Conservation (phyloP, 2,329 filamentous ascomycete genomes). For the Ceratocystiopsis minuta region DNA sequence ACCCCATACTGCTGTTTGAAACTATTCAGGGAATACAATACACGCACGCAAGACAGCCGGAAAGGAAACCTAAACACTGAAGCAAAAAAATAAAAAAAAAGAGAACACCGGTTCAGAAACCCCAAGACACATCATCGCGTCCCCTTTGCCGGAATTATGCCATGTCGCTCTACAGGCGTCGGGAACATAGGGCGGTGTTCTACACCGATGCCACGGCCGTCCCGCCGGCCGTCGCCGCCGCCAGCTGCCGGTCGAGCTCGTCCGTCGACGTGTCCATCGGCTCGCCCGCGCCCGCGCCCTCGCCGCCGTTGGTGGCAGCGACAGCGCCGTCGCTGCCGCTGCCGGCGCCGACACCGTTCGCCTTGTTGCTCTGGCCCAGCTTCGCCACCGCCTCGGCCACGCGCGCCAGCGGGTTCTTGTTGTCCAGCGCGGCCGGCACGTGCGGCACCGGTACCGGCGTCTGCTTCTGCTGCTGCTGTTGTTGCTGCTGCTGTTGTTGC, state of each 20-base stretch:
- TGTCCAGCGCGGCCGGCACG: neutral
- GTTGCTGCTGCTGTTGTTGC: neutral
- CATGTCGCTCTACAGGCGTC: too few relatives aligned
- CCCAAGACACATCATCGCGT: too few relatives aligned
- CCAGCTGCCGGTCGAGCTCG: neutral
- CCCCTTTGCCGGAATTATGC: too few relatives aligned
- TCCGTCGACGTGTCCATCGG: conserved; percentile 5
- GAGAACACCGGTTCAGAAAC: too few relatives aligned
- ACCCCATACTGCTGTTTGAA: too few relatives aligned
- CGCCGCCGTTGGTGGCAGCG: neutral
- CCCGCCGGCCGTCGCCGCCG: too few relatives aligned
- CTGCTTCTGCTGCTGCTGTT: neutral
- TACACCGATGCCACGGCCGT: neutral
- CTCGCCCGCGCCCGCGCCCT: neutral
- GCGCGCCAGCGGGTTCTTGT: conserved; percentile 22
- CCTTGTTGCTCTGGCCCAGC: conserved; percentile 5
- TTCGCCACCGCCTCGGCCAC: conserved; percentile 29
- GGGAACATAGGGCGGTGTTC: too few relatives aligned
- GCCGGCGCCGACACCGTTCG: neutral
- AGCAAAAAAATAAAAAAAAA: too few relatives aligned
- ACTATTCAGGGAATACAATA: too few relatives aligned
- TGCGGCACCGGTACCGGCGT: neutral
- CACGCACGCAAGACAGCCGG: too few relatives aligned
- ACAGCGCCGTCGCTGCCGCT: neutral
- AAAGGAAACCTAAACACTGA: too few relatives aligned